Evolutionary conservation across 1,139 yeast species (phyloP).

Genomic region (Debaryomyces nepalensis): DNA sequence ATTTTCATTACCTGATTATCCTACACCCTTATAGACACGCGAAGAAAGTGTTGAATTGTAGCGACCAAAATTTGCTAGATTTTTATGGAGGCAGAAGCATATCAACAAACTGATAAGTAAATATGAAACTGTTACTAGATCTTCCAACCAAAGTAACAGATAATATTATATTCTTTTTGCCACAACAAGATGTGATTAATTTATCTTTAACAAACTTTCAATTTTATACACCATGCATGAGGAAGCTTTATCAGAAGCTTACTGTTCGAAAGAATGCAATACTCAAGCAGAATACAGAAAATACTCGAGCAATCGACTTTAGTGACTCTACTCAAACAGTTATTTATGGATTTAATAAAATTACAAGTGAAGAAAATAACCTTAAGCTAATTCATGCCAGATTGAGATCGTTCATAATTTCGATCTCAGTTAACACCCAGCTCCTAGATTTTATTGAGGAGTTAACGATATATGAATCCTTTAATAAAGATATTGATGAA

Average conservation of each 20-base stretch:
- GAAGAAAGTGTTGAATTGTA: background rate
- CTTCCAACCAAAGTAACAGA: slow-evolving; percentile 23
- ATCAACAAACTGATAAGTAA: background rate
- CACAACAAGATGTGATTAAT: slow-evolving; percentile 39
- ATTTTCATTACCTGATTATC: background rate
- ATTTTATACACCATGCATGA: slow-evolving; percentile 41
- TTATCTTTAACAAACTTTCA: slow-evolving; percentile 43
- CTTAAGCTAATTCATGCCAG: slow-evolving; percentile 36
- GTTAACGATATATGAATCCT: slow-evolving; percentile 26
- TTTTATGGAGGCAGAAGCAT: no score
- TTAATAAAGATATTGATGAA: slow-evolving; percentile 4
- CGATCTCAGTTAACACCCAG: slow-evolving; percentile 34
- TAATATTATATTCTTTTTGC: slow-evolving; percentile 31
- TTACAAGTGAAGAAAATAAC: slow-evolving; percentile 22
- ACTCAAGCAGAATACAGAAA: slow-evolving; percentile 17
- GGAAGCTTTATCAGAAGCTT: slow-evolving; percentile 35
- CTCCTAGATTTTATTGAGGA: slow-evolving; percentile 29
- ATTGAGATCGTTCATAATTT: slow-evolving; percentile 29
- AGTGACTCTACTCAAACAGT: slow-evolving; percentile 14
- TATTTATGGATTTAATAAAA: slow-evolving; percentile 14
- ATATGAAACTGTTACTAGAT: slow-evolving; percentile 15
- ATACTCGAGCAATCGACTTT: slow-evolving; percentile 15
- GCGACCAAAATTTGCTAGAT: no score
- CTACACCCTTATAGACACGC: background rate
- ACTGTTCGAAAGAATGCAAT: slow-evolving; percentile 31